These are phyloP conservation scores for Tetracentron sinense DNA, from an alignment of 164 flowering plant species.

Conservation along the genomic window DNA sequence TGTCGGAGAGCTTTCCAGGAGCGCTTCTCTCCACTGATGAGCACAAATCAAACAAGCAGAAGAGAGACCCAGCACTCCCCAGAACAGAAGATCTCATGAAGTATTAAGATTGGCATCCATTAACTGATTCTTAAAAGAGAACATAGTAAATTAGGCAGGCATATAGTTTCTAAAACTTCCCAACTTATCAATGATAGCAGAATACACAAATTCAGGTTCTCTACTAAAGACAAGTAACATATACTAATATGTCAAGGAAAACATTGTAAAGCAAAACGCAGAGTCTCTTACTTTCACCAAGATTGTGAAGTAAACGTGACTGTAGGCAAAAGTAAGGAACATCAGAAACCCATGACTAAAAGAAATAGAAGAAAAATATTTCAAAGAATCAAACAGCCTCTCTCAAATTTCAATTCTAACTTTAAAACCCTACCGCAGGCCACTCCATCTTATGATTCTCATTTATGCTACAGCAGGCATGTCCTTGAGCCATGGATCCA, in stretches of 20 bases:
- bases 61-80: neutral
- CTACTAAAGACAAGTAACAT: neutral
- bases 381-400: neutral
- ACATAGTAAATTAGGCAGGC: neutral
- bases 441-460: neutral
- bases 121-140: no score
- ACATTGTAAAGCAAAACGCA: neutral
- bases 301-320: neutral
- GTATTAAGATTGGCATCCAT: no score
- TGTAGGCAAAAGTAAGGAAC: neutral
- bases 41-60: neutral
- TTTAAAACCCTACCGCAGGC: neutral
- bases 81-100: no score
- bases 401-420: neutral
- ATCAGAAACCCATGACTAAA: neutral
- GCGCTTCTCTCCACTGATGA: neutral
- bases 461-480: slow-evolving; percentile 51
- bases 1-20: neutral
- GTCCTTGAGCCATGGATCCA: slow-evolving; percentile 66
- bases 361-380: neutral
- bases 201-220: neutral
- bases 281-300: neutral
- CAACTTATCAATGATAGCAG: neutral
- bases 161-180: neutral
- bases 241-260: no score